Conservation (phyloP, 768 basidiomycete genomes). For the Collybiopsis luxurians region DNA sequence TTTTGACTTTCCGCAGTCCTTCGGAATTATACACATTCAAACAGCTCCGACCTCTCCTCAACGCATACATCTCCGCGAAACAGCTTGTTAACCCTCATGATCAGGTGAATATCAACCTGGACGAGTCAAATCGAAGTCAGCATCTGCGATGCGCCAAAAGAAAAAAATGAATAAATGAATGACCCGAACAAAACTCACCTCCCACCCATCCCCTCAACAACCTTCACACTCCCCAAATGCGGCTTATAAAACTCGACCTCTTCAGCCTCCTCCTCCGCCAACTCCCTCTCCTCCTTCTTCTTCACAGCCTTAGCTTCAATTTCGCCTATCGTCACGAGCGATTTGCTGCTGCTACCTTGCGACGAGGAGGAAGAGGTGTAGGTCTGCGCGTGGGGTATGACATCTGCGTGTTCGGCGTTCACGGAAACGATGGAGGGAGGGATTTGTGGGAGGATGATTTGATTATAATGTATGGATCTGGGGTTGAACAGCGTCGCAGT, state of each 20-base stretch:
- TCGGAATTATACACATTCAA: conserved; percentile 14
- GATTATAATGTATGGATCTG: conserved; percentile 46
- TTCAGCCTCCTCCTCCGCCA: conserved; percentile 44
- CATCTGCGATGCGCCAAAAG: background rate
- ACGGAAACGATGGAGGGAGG: conserved; percentile 61
- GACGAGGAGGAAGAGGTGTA: too few species aligned
- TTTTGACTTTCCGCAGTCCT: too few species aligned
- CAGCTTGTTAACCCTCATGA: conserved; percentile 51
- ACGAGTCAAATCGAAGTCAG: conserved; percentile 39
- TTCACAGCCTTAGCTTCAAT: conserved; percentile 59
- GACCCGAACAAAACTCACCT: conserved; percentile 44
- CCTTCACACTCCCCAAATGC: conserved; percentile 45
- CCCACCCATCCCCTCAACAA: conserved; percentile 64
- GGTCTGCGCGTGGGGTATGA: conserved; percentile 20
- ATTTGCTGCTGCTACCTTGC: conserved; percentile 31
- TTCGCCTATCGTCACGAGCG: conserved; percentile 60
- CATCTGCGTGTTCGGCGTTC: conserved; percentile 52
- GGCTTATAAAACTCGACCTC: conserved; percentile 80
- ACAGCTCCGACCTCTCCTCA: conserved; percentile 53
- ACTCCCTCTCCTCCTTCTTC: conserved; percentile 41
- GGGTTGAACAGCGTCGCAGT: conserved; percentile 16
- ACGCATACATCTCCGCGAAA: conserved; percentile 62
- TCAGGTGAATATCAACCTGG: conserved; percentile 49
- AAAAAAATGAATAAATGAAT: background rate
- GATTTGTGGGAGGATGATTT: conserved; percentile 82